These are phyloP conservation scores for Tetrahymena thermophila DNA, from an alignment of 73 alveolate genomes.

Conservation along the genomic window DNA sequence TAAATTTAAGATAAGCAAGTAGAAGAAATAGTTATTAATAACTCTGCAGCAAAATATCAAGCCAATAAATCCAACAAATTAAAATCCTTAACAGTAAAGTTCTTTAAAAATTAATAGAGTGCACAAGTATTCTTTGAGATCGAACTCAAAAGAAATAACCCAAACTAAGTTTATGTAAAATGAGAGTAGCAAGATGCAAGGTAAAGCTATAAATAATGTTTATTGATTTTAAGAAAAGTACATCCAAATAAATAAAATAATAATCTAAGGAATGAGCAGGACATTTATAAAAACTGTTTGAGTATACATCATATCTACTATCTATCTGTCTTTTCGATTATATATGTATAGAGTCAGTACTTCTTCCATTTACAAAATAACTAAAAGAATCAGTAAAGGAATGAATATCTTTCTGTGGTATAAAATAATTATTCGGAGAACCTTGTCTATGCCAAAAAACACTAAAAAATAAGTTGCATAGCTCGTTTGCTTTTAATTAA, in stretches of 20 bases:
- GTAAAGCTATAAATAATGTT: background rate
- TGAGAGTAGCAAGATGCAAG: background rate
- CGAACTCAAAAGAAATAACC: background rate
- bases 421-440: background rate
- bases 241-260: background rate
- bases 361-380: background rate
- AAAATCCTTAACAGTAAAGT: background rate
- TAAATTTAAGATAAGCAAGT: background rate
- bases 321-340: background rate
- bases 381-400: background rate
- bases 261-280: background rate
- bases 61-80: background rate
- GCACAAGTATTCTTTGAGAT: background rate
- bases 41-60: background rate
- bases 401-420: background rate
- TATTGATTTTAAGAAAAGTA: too few relatives aligned
- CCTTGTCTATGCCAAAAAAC: background rate
- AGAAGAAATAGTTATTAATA: background rate
- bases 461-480: background rate
- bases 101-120: background rate
- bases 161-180: background rate
- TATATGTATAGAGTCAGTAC: background rate
- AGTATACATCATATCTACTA: background rate
- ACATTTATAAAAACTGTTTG: background rate
- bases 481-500: background rate